Evolutionary conservation across 139 green algal species (phyloP).

Genomic region (Chlorella sp.): DNA sequence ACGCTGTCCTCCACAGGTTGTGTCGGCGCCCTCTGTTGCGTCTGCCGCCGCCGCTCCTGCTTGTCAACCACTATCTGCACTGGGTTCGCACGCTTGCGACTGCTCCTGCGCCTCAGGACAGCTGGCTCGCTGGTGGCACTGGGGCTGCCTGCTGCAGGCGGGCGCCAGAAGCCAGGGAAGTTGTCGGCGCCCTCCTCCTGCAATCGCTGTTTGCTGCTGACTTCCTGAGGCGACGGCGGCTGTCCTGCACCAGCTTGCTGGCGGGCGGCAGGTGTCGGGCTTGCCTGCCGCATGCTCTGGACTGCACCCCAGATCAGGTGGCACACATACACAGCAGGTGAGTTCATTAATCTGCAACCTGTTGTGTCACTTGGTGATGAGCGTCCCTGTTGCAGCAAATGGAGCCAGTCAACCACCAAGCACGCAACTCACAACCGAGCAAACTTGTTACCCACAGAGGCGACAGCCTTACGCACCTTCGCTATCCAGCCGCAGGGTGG

Average conservation of each 20-base stretch:
- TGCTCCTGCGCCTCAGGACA: neutral
- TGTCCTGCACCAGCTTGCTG: neutral
- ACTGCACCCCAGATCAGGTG: neutral
- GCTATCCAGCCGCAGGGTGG: neutral
- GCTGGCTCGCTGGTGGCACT: no score
- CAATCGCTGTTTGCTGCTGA: neutral
- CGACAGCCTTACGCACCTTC: neutral
- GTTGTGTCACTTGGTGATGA: no score
- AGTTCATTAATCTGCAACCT: no score
- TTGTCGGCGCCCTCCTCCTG: constrained; percentile 1
- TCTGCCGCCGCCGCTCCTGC: neutral
- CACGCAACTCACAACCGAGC: neutral
- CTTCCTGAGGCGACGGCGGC: neutral
- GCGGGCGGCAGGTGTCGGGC: neutral
- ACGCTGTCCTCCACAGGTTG: no score
- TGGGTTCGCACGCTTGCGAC: neutral
- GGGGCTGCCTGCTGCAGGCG: neutral
- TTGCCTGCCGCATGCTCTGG: neutral
- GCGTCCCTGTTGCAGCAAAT: no score
- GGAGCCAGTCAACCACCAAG: neutral
- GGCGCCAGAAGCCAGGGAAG: constrained; percentile 14
- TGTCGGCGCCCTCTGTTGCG: no score
- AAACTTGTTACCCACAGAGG: neutral
- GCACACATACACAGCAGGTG: neutral
- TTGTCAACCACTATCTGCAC: no score